These are phyloP conservation scores for Aplosporella prunicola DNA, from an alignment of 2,329 filamentous ascomycete species.

Conservation along the genomic window DNA sequence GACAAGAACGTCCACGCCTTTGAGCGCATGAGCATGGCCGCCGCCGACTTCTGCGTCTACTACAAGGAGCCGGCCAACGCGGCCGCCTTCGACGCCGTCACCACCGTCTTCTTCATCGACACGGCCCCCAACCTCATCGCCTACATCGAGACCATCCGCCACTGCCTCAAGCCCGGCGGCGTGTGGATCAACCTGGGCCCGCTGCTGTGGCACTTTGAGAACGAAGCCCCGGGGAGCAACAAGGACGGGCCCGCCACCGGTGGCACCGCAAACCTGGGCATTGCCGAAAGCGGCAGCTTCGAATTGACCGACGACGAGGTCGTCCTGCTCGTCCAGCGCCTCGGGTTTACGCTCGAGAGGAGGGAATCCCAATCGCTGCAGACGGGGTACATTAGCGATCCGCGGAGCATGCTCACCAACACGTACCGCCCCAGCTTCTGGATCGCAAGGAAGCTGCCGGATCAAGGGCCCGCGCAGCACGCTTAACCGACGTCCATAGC, in stretches of 20 bases:
- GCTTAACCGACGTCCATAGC: too few relatives aligned
- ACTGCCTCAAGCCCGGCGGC: constrained; percentile 69
- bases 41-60: constrained; percentile 83
- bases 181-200: constrained; percentile 86
- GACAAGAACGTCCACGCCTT: constrained; percentile 26
- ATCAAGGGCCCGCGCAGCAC: too few relatives aligned
- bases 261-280: constrained; percentile 42
- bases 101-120: constrained; percentile 92
- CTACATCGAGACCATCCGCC: constrained; percentile 74
- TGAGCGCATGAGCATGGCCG: constrained; percentile 83
- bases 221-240: constrained; percentile 53
- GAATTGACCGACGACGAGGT: constrained; percentile 89
- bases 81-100: constrained; percentile 66
- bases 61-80: constrained; percentile 59
- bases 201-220: constrained; percentile 90
- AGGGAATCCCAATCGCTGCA: constrained; percentile 42
- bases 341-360: constrained; percentile 68
- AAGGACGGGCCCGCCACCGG: constrained; percentile 20
- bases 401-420: constrained; percentile 75
- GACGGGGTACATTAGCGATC: constrained; percentile 81
- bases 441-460: constrained; percentile 70
- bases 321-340: constrained; percentile 57
- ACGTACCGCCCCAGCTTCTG: constrained; percentile 74
- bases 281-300: constrained; percentile 81
- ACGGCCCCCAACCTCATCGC: constrained; percentile 88